Evolutionary conservation across 2,329 filamentous ascomycete species (phyloP), one percentile per base, ranked within the genome.

Genomic region (Trichoderma breve): DNA sequence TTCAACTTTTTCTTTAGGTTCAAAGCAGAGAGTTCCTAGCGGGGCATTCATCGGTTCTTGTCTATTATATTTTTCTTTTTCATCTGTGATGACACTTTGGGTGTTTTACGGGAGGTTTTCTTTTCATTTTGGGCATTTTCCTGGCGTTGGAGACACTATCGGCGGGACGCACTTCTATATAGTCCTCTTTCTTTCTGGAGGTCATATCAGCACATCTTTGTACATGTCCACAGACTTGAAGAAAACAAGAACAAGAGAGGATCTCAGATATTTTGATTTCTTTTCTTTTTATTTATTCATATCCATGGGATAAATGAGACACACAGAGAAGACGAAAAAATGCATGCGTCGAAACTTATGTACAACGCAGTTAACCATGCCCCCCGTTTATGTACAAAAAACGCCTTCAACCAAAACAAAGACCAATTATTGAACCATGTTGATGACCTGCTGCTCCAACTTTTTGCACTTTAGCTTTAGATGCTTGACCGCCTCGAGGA

Each of bases 401-500:
- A 70, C 67, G 67, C 67, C 67, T 32, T 34, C 21, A 53, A 70
- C 28, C 39, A 36, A 36, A 62, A 24, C 6, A 61, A 63, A 58
- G 65, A 67, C 18, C 60, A 60, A 64, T 80, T 81, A 88, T 79
- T 84, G 83, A 75, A 85, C 86, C 88, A 92, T 91, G 79, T 88
- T 87, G 75, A 88, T 84, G 77, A 95, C 85, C 78, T 93, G 91
- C 78, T 89, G 86, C 85, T 92, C 91, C 74, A 95, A 86, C 77
- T 87, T 87, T 79, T 90, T 84, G 76, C 93, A 96, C 86, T 98
- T 98, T 77, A 89, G 86, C 85, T 95, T 97, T 74, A 99, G 84
- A 76, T 94, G 86, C 83, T 92, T 92, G 65, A 99, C 88, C 32
- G 93, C 91, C 83, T 98, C 94, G 71, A 99, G 83, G 85, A 99